A percentile compares a stretch with the other conserved stretches of the same genome.
phyloP scores from a whole-genome alignment of 169 alveolate species.

The Eimeria acervulina region DNA sequence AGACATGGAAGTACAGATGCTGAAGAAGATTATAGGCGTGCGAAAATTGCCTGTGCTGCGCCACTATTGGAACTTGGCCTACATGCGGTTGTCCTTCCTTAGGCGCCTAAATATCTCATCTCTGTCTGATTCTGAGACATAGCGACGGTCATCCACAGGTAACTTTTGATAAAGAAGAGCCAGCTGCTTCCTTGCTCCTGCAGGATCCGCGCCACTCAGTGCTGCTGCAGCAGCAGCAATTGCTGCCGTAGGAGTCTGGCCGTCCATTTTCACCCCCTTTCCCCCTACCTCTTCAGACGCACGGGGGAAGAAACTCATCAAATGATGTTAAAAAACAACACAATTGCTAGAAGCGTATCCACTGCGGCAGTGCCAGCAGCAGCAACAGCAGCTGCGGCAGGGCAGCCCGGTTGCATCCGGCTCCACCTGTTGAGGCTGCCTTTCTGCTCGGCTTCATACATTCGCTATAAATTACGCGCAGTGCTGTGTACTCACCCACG shows the following conservation, averaged over 20 bases:
- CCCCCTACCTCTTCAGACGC: not conserved
- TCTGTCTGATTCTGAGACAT: slow-evolving; percentile 74
- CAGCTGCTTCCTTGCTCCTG: slow-evolving; percentile 59
- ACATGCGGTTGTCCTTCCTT: slow-evolving; percentile 75
- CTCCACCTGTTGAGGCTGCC: slow-evolving; percentile 29
- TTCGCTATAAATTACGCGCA: too few species aligned
- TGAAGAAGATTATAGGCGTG: not conserved
- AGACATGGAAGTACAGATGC: not conserved
- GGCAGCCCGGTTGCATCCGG: slow-evolving; percentile 38
- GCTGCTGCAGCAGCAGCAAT: slow-evolving; percentile 67
- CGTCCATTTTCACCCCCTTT: not conserved
- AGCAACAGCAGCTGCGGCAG: slow-evolving; percentile 16
- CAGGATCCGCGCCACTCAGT: slow-evolving; percentile 57
- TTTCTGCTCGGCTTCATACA: too few species aligned
- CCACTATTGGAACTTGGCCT: not conserved
- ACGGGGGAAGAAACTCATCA: slow-evolving; percentile 1
- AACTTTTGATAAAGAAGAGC: slow-evolving; percentile 68
- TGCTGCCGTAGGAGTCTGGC: slow-evolving; percentile 54
- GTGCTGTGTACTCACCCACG: too few species aligned
- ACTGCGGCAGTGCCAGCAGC: not conserved
- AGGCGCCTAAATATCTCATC: slow-evolving; percentile 79
- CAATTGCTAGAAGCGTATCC: not conserved
- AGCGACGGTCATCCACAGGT: slow-evolving; percentile 79
- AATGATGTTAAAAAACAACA: not conserved
- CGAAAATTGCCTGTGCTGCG: not conserved